Evolutionary conservation across 2,329 filamentous ascomycete species (phyloP), one percentile per base, ranked within the genome.

Genomic region (Rhynchosporium graminicola): DNA sequence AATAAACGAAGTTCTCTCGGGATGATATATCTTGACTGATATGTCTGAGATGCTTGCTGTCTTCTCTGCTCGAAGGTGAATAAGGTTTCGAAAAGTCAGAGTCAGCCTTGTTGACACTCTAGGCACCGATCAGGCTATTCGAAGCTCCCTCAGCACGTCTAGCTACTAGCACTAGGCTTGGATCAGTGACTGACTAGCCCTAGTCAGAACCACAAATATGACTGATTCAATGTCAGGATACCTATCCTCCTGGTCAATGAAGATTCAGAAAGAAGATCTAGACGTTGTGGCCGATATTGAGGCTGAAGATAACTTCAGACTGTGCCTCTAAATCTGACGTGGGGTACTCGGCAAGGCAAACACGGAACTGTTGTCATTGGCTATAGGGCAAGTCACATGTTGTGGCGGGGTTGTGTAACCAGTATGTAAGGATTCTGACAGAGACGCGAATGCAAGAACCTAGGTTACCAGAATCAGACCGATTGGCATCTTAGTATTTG

Each of bases 61-160:
- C 7, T 13, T 40, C 9, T 20, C 9, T 40, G 36, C 20, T 20
- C 20, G 36, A 52, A 20, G 15, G 20, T 13, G 38, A 31, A 15
- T 29, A 13, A 13, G 26, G 2, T 13, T 52, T 40, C 29, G 6
- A 54, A 5, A 28, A 40, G 9, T 54, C 51, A 54, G 36, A 40
- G 9, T 54, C 51, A 54, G 36, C 51, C 33, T 42, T n/a, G 51
- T 38, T 54, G 51, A 54, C 36, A 40, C n/a, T 54, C 28, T 54
- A 54, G 51, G 51, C 51, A 54, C 51, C 51, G 20, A 42, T 20
- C 51, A 54, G 51, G 8, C 51, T 54, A 54, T 26, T 33, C 51
- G 20, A 9, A 47, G 45, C 45, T 47, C 9, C 20, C 29, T 4
- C 20, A 9, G 20, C 45, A 20, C 26, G 43, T 20, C 43, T 9